Conservation (phyloP, 106 monocot genomes). For the Dendrobium chrysotoxum region DNA sequence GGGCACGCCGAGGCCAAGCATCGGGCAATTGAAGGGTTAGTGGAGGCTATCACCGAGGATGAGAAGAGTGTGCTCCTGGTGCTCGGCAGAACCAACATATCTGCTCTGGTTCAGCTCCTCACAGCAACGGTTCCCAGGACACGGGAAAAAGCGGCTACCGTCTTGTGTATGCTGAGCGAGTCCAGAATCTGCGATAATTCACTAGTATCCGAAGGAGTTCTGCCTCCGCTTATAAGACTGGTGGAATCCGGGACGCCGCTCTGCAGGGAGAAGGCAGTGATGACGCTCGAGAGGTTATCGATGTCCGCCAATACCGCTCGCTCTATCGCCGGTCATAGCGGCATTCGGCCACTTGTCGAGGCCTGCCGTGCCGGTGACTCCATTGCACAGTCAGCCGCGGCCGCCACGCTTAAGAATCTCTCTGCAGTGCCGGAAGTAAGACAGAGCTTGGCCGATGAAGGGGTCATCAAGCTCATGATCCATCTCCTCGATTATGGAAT, state of each 20-base stretch:
- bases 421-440: constrained; percentile 68
- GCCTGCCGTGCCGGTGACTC: constrained; percentile 50
- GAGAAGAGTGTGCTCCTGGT: constrained; percentile 38
- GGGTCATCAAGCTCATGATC: constrained; percentile 54
- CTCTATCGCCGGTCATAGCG: constrained; percentile 52
- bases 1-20: constrained; percentile 74
- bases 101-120: constrained; percentile 59
- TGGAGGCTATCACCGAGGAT: constrained; percentile 48
- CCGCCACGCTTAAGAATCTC: constrained; percentile 67
- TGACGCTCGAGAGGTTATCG: constrained; percentile 63
- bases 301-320: constrained; percentile 46
- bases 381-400: constrained; percentile 47
- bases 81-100: constrained; percentile 40
- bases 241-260: constrained; percentile 54
- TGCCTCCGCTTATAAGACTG: constrained; percentile 59
- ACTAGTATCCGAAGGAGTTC: constrained; percentile 54
- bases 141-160: constrained; percentile 54
- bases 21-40: constrained; percentile 52
- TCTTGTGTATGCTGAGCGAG: constrained; percentile 55
- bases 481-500: constrained; percentile 43
- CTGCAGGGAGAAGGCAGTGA: constrained; percentile 57
- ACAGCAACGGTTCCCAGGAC: constrained; percentile 30
- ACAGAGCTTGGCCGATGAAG: constrained; percentile 62
- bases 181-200: constrained; percentile 38
- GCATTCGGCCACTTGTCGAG: constrained; percentile 47